These are phyloP conservation scores for Ettlia oleoabundans DNA, from an alignment of 139 green algal genomes.

Conservation along the genomic window DNA sequence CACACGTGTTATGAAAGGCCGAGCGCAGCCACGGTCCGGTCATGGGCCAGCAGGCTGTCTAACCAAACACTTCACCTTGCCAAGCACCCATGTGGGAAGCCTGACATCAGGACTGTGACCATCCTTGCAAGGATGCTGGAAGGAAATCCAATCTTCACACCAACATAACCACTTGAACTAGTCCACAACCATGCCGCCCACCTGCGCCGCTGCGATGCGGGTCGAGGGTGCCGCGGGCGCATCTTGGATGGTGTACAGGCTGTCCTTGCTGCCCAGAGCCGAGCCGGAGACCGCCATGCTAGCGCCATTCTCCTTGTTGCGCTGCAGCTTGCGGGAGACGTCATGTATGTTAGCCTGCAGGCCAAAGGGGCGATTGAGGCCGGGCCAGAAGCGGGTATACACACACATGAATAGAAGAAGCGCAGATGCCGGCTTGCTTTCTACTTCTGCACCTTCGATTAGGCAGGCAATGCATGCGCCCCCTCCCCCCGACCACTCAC, in stretches of 20 bases:
- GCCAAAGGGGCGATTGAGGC: slow-evolving; percentile 1
- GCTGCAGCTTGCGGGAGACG: slow-evolving; percentile 31
- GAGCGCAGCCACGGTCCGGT: not conserved
- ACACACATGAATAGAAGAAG: no score
- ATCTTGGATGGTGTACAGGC: slow-evolving; percentile 41
- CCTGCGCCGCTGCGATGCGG: slow-evolving; percentile 35
- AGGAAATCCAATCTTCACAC: no score
- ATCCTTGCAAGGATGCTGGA: no score
- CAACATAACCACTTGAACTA: no score
- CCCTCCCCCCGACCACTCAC: not conserved
- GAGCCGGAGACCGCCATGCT: slow-evolving; percentile 24
- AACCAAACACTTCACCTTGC: not conserved
- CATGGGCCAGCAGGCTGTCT: not conserved
- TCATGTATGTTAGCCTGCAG: slow-evolving; percentile 38
- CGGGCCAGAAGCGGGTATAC: no score
- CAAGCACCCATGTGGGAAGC: not conserved
- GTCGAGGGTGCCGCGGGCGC: slow-evolving; percentile 39
- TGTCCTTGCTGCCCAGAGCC: slow-evolving; percentile 37
- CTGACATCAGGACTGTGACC: no score
- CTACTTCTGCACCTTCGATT: no score
- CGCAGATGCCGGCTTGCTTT: no score
- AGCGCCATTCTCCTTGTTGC: slow-evolving; percentile 36
- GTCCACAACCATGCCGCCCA: no score
- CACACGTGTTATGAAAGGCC: not conserved
- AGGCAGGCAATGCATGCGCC: not conserved